Conservation (phyloP, 169 alveolate species). For the Amoebophrya sp. region DNA sequence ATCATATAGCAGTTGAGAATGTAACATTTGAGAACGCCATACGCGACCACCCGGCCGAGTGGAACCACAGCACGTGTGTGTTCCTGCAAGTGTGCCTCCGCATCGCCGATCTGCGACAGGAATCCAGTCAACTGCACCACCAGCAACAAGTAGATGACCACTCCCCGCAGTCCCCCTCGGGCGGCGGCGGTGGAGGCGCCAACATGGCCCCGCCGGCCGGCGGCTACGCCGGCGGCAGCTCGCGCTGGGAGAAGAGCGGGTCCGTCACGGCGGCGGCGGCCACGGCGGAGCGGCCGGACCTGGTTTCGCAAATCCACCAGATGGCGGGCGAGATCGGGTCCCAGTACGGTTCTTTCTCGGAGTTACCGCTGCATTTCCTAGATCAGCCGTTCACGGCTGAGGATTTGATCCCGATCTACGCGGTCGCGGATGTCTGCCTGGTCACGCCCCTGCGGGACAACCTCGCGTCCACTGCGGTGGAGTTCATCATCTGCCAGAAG, state of each 20-base stretch:
- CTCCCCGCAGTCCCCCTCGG: too few species aligned
- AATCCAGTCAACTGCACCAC: too few species aligned
- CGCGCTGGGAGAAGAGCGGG: neutral
- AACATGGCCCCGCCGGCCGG: too few species aligned
- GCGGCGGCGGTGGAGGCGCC: too few species aligned
- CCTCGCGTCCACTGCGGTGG: conserved; percentile 10
- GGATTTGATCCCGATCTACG: neutral
- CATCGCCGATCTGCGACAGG: too few species aligned
- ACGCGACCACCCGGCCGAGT: neutral
- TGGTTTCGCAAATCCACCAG: neutral
- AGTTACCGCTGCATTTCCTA: neutral
- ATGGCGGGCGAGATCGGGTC: neutral
- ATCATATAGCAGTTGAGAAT: too few species aligned
- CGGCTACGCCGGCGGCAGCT: neutral
- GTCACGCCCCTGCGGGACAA: conserved; percentile 9
- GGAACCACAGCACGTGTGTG: neutral
- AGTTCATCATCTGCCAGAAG: neutral
- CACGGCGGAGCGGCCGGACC: too few species aligned
- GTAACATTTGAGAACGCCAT: too few species aligned
- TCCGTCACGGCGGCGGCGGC: too few species aligned
- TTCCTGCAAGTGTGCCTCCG: neutral
- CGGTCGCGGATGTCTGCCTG: neutral
- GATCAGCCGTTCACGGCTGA: neutral
- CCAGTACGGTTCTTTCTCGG: neutral
- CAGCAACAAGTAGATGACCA: too few species aligned